These are phyloP conservation scores for Rhodocollybia butyracea DNA, from an alignment of 768 basidiomycete genomes.

Conservation along the genomic window DNA sequence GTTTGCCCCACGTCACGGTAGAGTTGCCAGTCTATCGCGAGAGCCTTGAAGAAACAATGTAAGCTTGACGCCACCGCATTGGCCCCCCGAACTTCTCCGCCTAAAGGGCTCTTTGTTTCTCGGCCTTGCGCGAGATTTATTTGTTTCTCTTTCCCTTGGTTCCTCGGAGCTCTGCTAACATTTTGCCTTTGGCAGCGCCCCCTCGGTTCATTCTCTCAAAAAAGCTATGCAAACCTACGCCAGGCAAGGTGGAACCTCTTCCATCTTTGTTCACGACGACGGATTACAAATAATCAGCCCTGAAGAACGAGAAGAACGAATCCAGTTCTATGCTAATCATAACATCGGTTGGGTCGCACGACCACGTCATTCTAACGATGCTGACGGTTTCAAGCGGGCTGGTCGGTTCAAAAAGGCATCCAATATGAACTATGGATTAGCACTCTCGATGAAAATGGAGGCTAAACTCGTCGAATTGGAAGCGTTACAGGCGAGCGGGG, in stretches of 20 bases:
- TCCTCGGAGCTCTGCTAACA: no score
- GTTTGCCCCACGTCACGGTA: conserved; percentile 72
- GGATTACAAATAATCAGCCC: conserved; percentile 67
- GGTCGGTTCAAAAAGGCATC: conserved; percentile 91
- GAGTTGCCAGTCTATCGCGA: conserved; percentile 91
- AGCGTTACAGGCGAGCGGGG: conserved; percentile 29
- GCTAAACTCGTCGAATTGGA: conserved; percentile 48
- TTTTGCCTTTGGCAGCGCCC: conserved; percentile 59
- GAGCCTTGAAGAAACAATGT: conserved; percentile 80
- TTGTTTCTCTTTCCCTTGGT: background rate
- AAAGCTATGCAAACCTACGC: conserved; percentile 91
- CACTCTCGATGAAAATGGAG: conserved; percentile 64
- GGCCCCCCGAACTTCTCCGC: background rate
- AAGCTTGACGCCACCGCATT: conserved; percentile 25
- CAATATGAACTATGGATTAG: conserved; percentile 82
- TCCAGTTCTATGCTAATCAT: conserved; percentile 71
- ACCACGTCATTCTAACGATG: conserved; percentile 57
- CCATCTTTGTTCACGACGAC: conserved; percentile 82
- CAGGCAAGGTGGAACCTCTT: conserved; percentile 80
- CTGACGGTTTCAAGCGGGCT: conserved; percentile 74
- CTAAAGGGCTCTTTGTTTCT: background rate
- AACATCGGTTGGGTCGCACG: conserved; percentile 85
- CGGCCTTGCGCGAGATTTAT: background rate
- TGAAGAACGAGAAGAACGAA: conserved; percentile 62
- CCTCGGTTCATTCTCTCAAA: conserved; percentile 75